phyloP scores from a whole-genome alignment of 1,284 basidiomycete genomes.

The Calocybe gambosa region DNA sequence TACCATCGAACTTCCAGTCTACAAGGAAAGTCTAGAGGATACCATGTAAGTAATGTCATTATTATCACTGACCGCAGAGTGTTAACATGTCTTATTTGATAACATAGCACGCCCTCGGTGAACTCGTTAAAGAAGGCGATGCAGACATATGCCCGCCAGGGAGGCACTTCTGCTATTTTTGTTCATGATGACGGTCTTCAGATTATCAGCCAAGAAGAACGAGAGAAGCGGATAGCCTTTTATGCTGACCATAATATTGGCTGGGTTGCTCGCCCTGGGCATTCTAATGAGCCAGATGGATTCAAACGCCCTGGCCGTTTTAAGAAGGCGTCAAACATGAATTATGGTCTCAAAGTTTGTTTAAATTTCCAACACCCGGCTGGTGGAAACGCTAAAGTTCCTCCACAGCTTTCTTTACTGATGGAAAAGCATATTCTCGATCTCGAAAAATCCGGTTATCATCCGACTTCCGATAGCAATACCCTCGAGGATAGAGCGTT shows the following conservation, averaged over 20 bases:
- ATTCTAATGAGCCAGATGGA: constrained; percentile 54
- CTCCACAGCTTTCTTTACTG: constrained; percentile 51
- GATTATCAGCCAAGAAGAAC: constrained; percentile 55
- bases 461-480: constrained; percentile 25
- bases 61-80: neutral
- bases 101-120: constrained; percentile 61
- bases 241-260: constrained; percentile 83
- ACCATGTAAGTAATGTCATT: constrained; percentile 47
- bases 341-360: constrained; percentile 46
- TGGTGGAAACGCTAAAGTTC: neutral
- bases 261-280: constrained; percentile 73
- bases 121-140: constrained; percentile 83
- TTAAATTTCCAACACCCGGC: neutral
- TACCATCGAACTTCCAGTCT: constrained; percentile 77
- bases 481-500: constrained; percentile 42
- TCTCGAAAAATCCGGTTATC: constrained; percentile 39
- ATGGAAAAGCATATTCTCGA: constrained; percentile 65
- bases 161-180: constrained; percentile 73
- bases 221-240: constrained; percentile 61
- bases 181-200: constrained; percentile 78
- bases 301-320: constrained; percentile 84
- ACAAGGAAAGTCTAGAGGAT: constrained; percentile 67
- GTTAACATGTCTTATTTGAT: constrained; percentile 28
- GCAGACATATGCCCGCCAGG: constrained; percentile 82
- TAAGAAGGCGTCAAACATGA: constrained; percentile 92